Evolutionary conservation across 2,329 filamentous ascomycete genomes (phyloP).

Genomic region (Sphaerulina vaccinii): DNA sequence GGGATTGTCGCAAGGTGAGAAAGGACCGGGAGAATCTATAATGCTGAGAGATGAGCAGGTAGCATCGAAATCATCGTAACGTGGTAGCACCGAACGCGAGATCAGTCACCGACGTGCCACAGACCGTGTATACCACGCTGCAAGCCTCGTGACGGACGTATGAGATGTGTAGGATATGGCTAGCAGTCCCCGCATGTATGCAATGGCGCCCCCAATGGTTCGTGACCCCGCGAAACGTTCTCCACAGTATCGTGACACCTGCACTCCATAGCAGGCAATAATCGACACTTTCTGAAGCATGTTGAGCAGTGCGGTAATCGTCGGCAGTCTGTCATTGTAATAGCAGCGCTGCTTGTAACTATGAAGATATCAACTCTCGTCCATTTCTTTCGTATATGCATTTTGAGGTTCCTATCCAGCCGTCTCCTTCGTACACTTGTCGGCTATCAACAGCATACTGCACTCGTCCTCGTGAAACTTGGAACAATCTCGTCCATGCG

Average conservation of each 20-base stretch:
- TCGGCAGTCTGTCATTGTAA: not conserved
- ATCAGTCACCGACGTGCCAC: slow-evolving; percentile 1
- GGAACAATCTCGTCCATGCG: not conserved
- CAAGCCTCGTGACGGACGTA: too few species aligned
- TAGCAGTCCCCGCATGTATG: too few species aligned
- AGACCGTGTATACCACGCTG: too few species aligned
- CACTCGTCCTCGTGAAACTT: not conserved
- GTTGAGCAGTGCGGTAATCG: not conserved
- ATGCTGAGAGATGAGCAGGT: not conserved
- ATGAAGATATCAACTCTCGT: not conserved
- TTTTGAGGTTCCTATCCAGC: slow-evolving; percentile 7
- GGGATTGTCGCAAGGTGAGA: too few species aligned
- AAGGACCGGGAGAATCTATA: too few species aligned
- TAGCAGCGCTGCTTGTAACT: not conserved
- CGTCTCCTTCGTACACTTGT: slow-evolving; percentile 7
- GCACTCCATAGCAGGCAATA: not conserved
- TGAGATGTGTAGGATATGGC: too few species aligned
- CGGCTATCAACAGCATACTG: slow-evolving; percentile 3
- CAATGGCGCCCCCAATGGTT: slow-evolving; percentile 14
- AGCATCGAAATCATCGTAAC: not conserved
- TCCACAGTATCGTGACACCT: too few species aligned
- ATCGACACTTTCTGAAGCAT: slow-evolving; percentile 1
- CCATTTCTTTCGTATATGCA: slow-evolving; percentile 13
- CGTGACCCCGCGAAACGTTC: slow-evolving; percentile 8
- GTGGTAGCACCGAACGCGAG: not conserved